Percentiles rank a stretch among this genome's conserved stretches.
These are phyloP conservation scores for Physcomitrium patens DNA, from an alignment of 225 moss, liverwort and hornwort species.

Conservation along the genomic window DNA sequence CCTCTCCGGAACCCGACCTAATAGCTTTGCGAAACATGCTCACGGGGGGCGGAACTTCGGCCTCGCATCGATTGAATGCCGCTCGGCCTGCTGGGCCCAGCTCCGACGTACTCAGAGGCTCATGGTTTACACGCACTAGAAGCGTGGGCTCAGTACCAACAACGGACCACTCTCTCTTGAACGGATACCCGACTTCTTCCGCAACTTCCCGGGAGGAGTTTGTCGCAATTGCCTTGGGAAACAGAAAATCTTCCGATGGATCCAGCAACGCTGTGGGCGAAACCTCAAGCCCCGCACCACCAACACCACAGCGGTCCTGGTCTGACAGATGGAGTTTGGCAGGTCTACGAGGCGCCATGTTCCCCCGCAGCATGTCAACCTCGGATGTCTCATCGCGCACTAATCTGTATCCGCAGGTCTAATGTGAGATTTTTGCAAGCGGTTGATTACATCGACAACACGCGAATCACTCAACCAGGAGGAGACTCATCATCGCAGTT, in stretches of 20 bases:
- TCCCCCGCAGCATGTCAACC: constrained; percentile 30
- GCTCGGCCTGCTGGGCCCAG: not conserved
- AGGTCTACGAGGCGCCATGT: constrained; percentile 27
- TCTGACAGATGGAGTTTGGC: constrained; percentile 45
- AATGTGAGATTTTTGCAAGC: not conserved
- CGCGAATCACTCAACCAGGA: too few relatives aligned
- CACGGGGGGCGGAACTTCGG: constrained; percentile 7
- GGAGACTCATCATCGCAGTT: too few relatives aligned
- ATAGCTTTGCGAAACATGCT: constrained; percentile 38
- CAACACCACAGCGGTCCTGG: constrained; percentile 14
- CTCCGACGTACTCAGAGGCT: not conserved
- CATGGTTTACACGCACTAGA: constrained; percentile 30
- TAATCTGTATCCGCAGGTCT: not conserved
- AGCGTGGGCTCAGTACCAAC: constrained; percentile 18
- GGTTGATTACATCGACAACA: not conserved
- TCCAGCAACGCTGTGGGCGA: not conserved
- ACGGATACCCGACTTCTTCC: not conserved
- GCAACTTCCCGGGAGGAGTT: constrained; percentile 38
- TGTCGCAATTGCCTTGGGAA: constrained; percentile 74
- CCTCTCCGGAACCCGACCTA: constrained; percentile 35
- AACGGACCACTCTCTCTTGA: not conserved
- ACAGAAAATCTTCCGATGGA: constrained; percentile 8
- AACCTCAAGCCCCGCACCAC: not conserved
- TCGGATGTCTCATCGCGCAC: constrained; percentile 35
- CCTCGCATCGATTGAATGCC: not conserved